Conservation (phyloP, 2,329 filamentous ascomycete species). For the Aspergillus sp. region DNA sequence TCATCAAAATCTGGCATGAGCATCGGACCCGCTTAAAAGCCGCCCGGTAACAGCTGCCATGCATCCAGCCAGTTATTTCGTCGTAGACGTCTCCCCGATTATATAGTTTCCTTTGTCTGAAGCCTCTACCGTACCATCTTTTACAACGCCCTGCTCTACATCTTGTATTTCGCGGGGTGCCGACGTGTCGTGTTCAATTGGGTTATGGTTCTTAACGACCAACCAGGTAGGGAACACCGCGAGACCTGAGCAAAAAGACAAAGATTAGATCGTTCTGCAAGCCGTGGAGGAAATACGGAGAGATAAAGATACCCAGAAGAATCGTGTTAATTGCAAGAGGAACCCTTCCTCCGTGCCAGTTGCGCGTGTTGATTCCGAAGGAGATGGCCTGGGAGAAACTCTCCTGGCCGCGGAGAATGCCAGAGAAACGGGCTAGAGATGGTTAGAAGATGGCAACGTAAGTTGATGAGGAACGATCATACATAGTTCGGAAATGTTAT, state of each 20-base stretch:
- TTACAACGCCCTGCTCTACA: slow-evolving; percentile 11
- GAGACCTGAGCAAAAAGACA: slow-evolving; percentile 14
- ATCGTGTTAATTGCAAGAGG: slow-evolving; percentile 44
- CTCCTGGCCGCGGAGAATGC: slow-evolving; percentile 47
- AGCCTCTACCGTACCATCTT: not conserved
- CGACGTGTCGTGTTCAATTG: slow-evolving; percentile 19
- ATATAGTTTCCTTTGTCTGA: not conserved
- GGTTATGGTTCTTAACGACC: slow-evolving; percentile 21
- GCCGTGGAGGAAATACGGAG: no score
- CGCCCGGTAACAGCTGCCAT: no score
- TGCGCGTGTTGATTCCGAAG: slow-evolving; percentile 44
- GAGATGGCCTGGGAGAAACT: slow-evolving; percentile 47
- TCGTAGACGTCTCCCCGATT: not conserved
- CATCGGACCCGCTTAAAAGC: not conserved
- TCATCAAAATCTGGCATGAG: no score
- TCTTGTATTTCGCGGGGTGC: slow-evolving; percentile 4
- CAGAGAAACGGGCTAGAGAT: slow-evolving; percentile 34
- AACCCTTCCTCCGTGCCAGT: slow-evolving; percentile 44
- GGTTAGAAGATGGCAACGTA: not conserved
- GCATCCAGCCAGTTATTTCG: not conserved
- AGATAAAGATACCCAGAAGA: slow-evolving; percentile 25
- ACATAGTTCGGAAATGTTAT: slow-evolving; percentile 54
- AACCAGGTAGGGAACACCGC: slow-evolving; percentile 29
- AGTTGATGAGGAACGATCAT: not conserved
- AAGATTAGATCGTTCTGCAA: no score